Percentiles rank a stretch among this genome's conserved stretches.
Conservation (phyloP, 805 yeast species). For the Candida tibetensis region DNA sequence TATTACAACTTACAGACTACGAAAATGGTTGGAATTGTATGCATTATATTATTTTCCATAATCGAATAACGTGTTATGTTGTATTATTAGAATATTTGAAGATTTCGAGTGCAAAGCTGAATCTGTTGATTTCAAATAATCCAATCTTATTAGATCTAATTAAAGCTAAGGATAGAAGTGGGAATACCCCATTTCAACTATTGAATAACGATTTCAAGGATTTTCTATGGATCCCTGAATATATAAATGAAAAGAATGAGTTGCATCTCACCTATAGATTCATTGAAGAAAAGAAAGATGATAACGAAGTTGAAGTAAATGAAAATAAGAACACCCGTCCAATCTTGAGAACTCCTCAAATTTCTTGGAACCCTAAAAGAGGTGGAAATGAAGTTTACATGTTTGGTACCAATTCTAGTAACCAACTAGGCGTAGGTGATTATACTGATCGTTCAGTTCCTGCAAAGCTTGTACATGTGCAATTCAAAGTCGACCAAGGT, state of each 20-base stretch:
- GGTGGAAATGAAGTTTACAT: conserved; percentile 61
- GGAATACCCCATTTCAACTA: conserved; percentile 70
- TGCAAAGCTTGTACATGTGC: conserved; percentile 35
- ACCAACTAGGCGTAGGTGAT: conserved; percentile 66
- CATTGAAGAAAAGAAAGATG: conserved; percentile 1
- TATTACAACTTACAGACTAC: conserved; percentile 47
- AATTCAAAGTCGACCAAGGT: conserved; percentile 16
- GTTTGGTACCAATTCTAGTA: conserved; percentile 61
- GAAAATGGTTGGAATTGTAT: conserved; percentile 84
- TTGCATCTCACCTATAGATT: conserved; percentile 25
- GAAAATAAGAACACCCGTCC: conserved; percentile 1
- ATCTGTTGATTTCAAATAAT: conserved; percentile 10
- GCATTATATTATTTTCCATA: conserved; percentile 64
- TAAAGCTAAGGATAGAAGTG: conserved; percentile 64
- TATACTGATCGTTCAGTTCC: conserved; percentile 45
- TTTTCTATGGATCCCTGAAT: conserved; percentile 42
- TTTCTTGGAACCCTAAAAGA: conserved; percentile 39
- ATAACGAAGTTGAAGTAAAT: not conserved
- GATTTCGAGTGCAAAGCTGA: conserved; percentile 15
- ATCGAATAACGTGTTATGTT: conserved; percentile 54
- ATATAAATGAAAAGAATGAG: conserved; percentile 35
- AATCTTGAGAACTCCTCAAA: conserved; percentile 10
- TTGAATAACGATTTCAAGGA: conserved; percentile 46
- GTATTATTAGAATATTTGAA: conserved; percentile 28
- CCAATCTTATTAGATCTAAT: conserved; percentile 37